A percentile compares a stretch with the other conserved stretches of the same genome.
Evolutionary conservation across 257 asterid genomes (phyloP).

Genomic region (Mitragyna speciosa): DNA sequence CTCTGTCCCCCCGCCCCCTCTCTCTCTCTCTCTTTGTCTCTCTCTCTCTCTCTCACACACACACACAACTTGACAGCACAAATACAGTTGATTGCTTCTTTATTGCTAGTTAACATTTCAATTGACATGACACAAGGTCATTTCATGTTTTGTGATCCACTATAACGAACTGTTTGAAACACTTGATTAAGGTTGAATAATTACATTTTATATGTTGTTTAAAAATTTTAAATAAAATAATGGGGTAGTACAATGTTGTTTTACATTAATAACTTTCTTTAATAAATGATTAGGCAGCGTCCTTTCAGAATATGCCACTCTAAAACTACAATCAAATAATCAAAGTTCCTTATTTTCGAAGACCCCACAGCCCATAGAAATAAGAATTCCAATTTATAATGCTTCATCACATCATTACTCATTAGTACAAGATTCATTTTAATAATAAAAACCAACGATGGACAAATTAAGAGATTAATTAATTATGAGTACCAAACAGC

Average conservation of each 20-base stretch:
- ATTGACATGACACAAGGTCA: neutral
- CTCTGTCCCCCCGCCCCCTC: too few relatives aligned
- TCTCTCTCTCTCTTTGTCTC: too few relatives aligned
- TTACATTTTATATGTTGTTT: neutral
- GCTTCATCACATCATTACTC: constrained; percentile 11
- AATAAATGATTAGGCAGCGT: neutral
- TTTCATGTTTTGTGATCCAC: neutral
- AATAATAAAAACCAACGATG: constrained; percentile 2
- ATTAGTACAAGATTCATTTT: neutral
- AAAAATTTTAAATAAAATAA: neutral
- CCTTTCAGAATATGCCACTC: constrained; percentile 4
- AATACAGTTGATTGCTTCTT: neutral
- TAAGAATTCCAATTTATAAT: too few relatives aligned
- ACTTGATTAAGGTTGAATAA: neutral
- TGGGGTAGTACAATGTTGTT: neutral
- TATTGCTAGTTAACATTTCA: neutral
- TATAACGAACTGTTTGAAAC: neutral
- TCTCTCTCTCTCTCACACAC: neutral
- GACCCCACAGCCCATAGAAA: neutral
- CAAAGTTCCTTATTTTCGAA: neutral
- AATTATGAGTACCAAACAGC: neutral
- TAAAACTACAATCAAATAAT: neutral
- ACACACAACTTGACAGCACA: neutral
- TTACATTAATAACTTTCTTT: neutral
- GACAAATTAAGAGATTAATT: constrained; percentile 16